Conservation (phyloP, 441 rosid genomes). For the Erodium trifolium region DNA sequence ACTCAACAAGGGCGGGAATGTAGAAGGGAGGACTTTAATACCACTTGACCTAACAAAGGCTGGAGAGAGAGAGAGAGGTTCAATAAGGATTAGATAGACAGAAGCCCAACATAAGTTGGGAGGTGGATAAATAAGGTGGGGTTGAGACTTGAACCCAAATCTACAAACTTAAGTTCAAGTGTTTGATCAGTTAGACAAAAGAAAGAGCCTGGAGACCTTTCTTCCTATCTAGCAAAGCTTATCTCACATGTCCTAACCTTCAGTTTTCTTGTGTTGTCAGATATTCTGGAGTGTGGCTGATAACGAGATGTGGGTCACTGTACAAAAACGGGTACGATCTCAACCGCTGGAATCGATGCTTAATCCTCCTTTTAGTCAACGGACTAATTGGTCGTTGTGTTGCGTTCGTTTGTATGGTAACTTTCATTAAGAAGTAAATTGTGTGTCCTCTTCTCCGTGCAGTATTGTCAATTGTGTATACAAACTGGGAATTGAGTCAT, state of each 20-base stretch:
- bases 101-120: no score
- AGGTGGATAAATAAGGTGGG: no score
- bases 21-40: no score
- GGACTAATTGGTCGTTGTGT: conserved; percentile 47
- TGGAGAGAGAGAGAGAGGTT: no score
- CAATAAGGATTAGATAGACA: no score
- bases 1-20: no score
- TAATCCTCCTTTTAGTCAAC: conserved; percentile 37
- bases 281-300: conserved; percentile 84
- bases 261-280: conserved; percentile 27
- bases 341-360: conserved; percentile 49
- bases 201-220: not conserved
- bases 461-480: conserved; percentile 21
- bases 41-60: no score
- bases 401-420: conserved; percentile 58
- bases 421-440: conserved; percentile 50
- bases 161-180: no score
- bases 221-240: conserved; percentile 3
- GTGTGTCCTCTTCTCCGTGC: no score
- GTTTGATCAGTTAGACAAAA: no score
- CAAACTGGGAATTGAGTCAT: conserved; percentile 10
- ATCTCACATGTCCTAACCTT: not conserved
- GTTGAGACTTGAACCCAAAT: no score
- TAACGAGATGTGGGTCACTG: conserved; percentile 81
- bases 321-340: conserved; percentile 54